Evolutionary conservation across 306 rosid genomes (phyloP).

Genomic region (Pterocarpus macrocarpus): DNA sequence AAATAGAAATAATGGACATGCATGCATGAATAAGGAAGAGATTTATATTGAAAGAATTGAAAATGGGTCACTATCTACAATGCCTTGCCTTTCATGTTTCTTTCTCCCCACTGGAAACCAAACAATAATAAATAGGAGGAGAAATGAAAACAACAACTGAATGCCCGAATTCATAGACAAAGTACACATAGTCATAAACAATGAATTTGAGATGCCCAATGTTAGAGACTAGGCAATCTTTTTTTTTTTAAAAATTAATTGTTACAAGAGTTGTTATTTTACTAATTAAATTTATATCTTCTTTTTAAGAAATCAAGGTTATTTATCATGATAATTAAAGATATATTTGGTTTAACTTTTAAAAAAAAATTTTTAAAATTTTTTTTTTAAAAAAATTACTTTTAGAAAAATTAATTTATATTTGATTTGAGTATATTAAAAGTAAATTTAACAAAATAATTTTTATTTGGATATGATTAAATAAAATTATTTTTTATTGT

Average conservation of each 20-base stretch:
- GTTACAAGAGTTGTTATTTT: too few relatives aligned
- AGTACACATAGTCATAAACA: background rate
- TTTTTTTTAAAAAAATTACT: too few relatives aligned
- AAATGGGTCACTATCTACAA: background rate
- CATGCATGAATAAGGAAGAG: background rate
- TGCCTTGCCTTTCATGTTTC: background rate
- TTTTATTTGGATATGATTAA: too few relatives aligned
- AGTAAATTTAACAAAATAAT: too few relatives aligned
- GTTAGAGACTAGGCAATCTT: background rate
- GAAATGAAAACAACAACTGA: background rate
- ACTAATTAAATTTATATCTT: too few relatives aligned
- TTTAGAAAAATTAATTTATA: too few relatives aligned
- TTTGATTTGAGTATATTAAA: too few relatives aligned
- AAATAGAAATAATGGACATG: background rate
- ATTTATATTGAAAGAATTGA: background rate
- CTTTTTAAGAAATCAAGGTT: too few relatives aligned
- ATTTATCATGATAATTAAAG: too few relatives aligned
- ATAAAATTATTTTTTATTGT: too few relatives aligned
- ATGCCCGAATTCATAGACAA: constrained; percentile 11
- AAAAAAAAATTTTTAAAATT: too few relatives aligned
- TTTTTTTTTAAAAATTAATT: background rate
- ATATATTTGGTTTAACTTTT: too few relatives aligned
- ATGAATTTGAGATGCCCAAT: background rate
- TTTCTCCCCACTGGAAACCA: background rate
- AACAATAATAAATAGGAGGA: background rate